These are phyloP conservation scores for Pelargonium australe DNA, from an alignment of 441 rosid genomes.

Conservation along the genomic window DNA sequence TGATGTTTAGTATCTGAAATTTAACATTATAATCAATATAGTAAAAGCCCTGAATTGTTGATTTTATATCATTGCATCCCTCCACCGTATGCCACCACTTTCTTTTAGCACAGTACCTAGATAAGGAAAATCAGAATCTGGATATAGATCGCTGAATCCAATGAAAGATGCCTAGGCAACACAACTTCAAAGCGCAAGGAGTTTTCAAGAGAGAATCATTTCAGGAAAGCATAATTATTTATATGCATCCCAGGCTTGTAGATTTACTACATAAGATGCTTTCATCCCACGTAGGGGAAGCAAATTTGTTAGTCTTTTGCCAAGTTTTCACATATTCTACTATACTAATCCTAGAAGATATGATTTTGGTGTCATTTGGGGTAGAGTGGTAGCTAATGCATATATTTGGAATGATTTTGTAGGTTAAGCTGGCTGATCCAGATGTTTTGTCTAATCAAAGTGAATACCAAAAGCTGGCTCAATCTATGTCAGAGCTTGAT, in stretches of 20 bases:
- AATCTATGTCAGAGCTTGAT: constrained; percentile 74
- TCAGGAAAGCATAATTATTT: neutral
- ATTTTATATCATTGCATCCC: too few species aligned
- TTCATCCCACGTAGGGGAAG: too few species aligned
- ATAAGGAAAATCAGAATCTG: too few species aligned
- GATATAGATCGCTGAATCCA: too few species aligned
- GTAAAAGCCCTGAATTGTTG: neutral
- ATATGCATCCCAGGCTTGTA: neutral
- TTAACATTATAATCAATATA: neutral
- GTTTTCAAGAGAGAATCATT: neutral
- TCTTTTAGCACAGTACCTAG: too few species aligned
- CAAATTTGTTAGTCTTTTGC: too few species aligned
- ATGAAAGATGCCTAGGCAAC: too few species aligned
- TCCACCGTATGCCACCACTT: too few species aligned
- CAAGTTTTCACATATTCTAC: too few species aligned
- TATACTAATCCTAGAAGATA: neutral
- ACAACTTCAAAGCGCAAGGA: too few species aligned
- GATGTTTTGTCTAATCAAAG: constrained; percentile 69
- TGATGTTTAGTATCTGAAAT: too few species aligned
- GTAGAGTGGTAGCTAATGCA: neutral
- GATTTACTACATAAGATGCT: too few species aligned
- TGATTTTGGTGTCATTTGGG: constrained; percentile 2
- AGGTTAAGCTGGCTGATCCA: constrained; percentile 88
- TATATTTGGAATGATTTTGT: constrained; percentile 11
- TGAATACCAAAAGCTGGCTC: constrained; percentile 83